Percentiles rank a stretch among this genome's conserved stretches.
These are phyloP conservation scores for Prunus persica DNA, from an alignment of 306 rosid genomes.

Conservation along the genomic window Prunus_persica_NCBIv2 NC_034009.1:31737501-31738000, in stretches of 20 bases:
- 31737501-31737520: too few relatives aligned
- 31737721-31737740: constrained; percentile 39
- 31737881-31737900: background rate
- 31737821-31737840: constrained; percentile 15
- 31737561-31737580: background rate
- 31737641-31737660: constrained; percentile 41
- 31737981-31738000: constrained; percentile 59
- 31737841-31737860: constrained; percentile 20
- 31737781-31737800: constrained; percentile 30
- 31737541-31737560: background rate
- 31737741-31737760: constrained; percentile 40
- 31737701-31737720: constrained; percentile 38
- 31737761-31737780: constrained; percentile 34
- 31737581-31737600: constrained; percentile 14
- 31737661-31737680: constrained; percentile 54
- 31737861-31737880: constrained; percentile 29
- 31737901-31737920: constrained; percentile 1
- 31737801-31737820: constrained; percentile 9
- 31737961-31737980: constrained; percentile 27
- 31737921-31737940: constrained; percentile 2
- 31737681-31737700: constrained; percentile 48
- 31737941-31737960: background rate
- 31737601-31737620: constrained; percentile 1
- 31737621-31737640: constrained; percentile 30
- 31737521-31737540: background rate